Evolutionary conservation across 202 grass and related monocot genomes (phyloP), one percentile per base, ranked within the genome.

Genomic region (Alloteropsis angusta): DNA sequence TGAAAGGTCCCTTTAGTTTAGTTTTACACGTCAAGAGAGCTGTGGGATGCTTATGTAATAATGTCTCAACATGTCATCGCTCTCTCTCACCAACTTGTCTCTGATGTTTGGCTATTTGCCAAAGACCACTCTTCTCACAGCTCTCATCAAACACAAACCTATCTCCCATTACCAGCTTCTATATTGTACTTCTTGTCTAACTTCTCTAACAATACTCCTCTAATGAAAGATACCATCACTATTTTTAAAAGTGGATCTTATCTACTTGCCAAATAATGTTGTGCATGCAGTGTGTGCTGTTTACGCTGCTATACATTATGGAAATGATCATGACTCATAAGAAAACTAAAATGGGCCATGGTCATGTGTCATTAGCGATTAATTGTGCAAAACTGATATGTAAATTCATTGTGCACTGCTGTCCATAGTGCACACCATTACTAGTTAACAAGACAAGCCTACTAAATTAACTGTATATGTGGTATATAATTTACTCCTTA

Each of bases 201-300:
- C 86, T 86, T 89, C 90, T 42, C 71, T 86, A 92, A 81, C 86
- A 92, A 92, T 89, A 83, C 80, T 89, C 79, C 58, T 77, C 15
- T 67, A 62, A 49, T 59, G 66, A 84, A 74, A 61, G 25, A 48
- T 18, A 26, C 53, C 78, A 67, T 78, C 71, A 18, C 32, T 49
- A 67, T 60, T 82, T 53, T 65, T 57, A 75, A 62, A 2, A 58
- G 55, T 42, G 48, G 18, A 72, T 72, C 48, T 59, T 85, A 72
- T 77, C 49, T 68, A 77, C 34, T 17, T 68, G 19, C 58, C 34
- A 37, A 18, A 71, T 58, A 77, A 25, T 37, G 44, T 5, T 68
- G 30, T 84, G 43, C 23, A 19, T n/a, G n/a, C n/a, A n/a, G n/a
- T 65, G 35, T 46, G 19, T 55, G 25, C 52, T 60, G 41, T 53